phyloP scores from a whole-genome alignment of 106 monocot species.

The Dioscorea alata region DNA sequence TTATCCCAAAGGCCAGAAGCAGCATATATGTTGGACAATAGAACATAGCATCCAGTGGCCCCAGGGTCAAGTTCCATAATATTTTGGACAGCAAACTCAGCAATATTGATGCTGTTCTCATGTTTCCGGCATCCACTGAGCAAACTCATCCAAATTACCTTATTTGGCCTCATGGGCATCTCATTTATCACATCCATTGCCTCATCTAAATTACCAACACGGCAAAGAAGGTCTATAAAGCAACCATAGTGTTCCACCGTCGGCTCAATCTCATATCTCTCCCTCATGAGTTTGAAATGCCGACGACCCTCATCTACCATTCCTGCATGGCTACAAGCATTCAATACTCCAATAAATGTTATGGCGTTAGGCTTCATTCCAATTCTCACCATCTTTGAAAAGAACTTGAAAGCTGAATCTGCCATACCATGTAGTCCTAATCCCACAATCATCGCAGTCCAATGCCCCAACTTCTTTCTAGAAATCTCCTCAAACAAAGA shows the following conservation, averaged over 20 bases:
- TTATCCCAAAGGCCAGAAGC: constrained; percentile 15
- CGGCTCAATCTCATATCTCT: constrained; percentile 10
- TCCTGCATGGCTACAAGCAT: constrained; percentile 21
- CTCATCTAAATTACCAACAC: constrained; percentile 8
- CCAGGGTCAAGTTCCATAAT: constrained; percentile 8
- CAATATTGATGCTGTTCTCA: constrained; percentile 8
- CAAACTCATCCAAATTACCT: constrained; percentile 17
- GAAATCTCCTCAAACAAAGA: constrained; percentile 4
- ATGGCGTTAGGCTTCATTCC: constrained; percentile 8
- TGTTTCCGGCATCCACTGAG: constrained; percentile 14
- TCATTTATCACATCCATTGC: constrained; percentile 6
- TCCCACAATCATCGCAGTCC: constrained; percentile 23
- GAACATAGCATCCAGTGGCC: constrained; percentile 10
- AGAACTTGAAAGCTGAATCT: constrained; percentile 3
- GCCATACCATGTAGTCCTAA: constrained; percentile 22
- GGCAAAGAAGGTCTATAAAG: constrained; percentile 12
- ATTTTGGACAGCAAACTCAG: constrained; percentile 14
- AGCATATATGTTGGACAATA: constrained; percentile 22
- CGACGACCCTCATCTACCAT: constrained; percentile 18
- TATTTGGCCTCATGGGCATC: constrained; percentile 19
- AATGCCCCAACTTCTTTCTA: constrained; percentile 22
- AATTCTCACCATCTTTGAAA: constrained; percentile 7
- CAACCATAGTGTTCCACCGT: constrained; percentile 16
- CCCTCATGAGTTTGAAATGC: constrained; percentile 16
- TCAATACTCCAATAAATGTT: constrained; percentile 15